These are phyloP conservation scores for Yamadazyma sp. DNA, from an alignment of 1,139 yeast species.

Conservation along the genomic window DNA sequence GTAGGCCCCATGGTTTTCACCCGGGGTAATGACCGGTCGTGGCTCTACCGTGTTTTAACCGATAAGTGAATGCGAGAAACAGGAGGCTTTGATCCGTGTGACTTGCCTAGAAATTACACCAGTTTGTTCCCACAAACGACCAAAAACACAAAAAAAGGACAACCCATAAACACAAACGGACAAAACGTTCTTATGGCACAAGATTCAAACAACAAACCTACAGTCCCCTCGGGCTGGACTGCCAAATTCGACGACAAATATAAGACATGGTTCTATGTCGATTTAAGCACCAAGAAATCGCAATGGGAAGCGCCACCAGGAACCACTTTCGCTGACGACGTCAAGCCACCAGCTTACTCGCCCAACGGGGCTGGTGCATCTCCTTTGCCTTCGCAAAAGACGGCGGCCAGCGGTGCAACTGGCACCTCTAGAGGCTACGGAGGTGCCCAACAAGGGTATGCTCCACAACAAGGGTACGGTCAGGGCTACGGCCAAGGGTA, in stretches of 20 bases:
- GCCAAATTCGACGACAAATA: constrained; percentile 85
- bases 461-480: constrained; percentile 4
- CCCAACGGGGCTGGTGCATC: constrained; percentile 13
- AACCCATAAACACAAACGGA: no score
- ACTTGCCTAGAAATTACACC: not conserved
- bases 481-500: constrained; percentile 11
- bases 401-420: constrained; percentile 1
- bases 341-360: constrained; percentile 40
- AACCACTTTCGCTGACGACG: constrained; percentile 40
- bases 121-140: no score
- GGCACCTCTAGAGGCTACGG: constrained; percentile 3
- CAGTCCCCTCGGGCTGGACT: constrained; percentile 79
- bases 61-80: no score
- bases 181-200: constrained; percentile 8
- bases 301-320: constrained; percentile 90
- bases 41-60: no score
- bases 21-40: no score
- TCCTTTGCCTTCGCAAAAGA: not conserved
- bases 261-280: constrained; percentile 75
- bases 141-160: no score
- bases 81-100: not conserved
- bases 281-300: constrained; percentile 68
- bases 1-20: no score
- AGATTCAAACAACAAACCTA: constrained; percentile 10
- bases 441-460: not conserved